These are phyloP conservation scores for Phytopythium montanum DNA, from an alignment of 352 stramenopile species.

Conservation along the genomic window DNA sequence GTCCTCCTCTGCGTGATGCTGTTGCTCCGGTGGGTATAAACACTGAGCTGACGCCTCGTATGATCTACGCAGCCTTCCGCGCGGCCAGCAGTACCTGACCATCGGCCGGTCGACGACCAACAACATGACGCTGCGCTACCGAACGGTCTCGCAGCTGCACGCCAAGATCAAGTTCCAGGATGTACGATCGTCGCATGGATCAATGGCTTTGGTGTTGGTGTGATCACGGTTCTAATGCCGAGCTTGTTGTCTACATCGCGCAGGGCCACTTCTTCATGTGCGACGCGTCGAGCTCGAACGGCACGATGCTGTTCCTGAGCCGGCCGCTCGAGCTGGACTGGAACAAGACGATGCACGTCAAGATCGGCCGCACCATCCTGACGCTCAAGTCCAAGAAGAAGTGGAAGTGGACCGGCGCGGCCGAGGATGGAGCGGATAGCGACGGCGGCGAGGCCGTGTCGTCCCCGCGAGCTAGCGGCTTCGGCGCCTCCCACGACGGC, in stretches of 20 bases:
- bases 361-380: slow-evolving; percentile 81
- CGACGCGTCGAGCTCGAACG: slow-evolving; percentile 78
- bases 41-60: neutral
- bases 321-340: slow-evolving; percentile 77
- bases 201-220: neutral
- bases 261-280: slow-evolving; percentile 77
- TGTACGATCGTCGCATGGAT: slow-evolving; percentile 31
- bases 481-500: slow-evolving; percentile 10
- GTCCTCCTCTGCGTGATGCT: neutral
- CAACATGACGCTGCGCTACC: slow-evolving; percentile 84
- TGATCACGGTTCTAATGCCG: neutral
- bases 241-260: slow-evolving; percentile 7
- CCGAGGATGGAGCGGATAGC: slow-evolving; percentile 30
- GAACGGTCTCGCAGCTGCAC: slow-evolving; percentile 82
- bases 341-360: slow-evolving; percentile 81
- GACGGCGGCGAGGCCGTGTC: slow-evolving; percentile 20
- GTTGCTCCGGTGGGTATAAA: too few species aligned
- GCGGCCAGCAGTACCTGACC: slow-evolving; percentile 67
- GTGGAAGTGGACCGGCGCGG: slow-evolving; percentile 64
- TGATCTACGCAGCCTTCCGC: slow-evolving; percentile 35
- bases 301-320: slow-evolving; percentile 83
- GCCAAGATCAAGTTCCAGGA: slow-evolving; percentile 81
- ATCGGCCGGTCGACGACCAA: slow-evolving; percentile 81
- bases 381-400: slow-evolving; percentile 84
- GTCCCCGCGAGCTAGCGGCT: slow-evolving; percentile 19